A percentile compares a stretch with the other conserved stretches of the same genome.
These are phyloP conservation scores for Penicillium ucsense DNA, from an alignment of 495 filamentous ascomycete genomes.

Conservation along the genomic window DNA sequence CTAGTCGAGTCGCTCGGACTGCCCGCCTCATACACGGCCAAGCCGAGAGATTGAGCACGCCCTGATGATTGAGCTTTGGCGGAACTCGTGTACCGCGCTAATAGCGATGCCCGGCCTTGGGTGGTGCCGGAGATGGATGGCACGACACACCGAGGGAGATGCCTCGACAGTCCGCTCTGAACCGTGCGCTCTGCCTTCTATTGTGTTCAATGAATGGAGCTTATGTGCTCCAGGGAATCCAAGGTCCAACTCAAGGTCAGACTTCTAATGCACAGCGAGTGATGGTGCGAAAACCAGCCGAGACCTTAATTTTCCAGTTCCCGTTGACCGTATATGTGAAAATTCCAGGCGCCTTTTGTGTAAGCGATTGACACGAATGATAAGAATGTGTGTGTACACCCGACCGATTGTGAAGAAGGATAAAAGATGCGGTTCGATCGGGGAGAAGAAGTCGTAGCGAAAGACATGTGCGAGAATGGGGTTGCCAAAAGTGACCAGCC, in stretches of 20 bases:
- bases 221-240: conserved; percentile 14
- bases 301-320: conserved; percentile 22
- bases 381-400: conserved; percentile 27
- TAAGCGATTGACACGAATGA: conserved; percentile 42
- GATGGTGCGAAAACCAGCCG: conserved; percentile 29
- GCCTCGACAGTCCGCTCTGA: too few species aligned
- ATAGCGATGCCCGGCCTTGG: too few species aligned
- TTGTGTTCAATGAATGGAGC: conserved; percentile 31
- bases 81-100: too few species aligned
- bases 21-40: too few species aligned
- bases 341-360: conserved; percentile 30
- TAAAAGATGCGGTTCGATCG: conserved; percentile 25
- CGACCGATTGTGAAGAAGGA: conserved; percentile 26
- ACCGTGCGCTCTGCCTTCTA: conserved; percentile 16
- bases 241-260: conserved; percentile 9
- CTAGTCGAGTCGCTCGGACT: too few species aligned
- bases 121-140: too few species aligned
- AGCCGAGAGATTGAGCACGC: too few species aligned
- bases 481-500: conserved; percentile 12
- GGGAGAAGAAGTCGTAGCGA: conserved; percentile 29
- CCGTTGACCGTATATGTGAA: conserved; percentile 16
- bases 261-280: conserved; percentile 35
- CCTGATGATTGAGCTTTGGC: too few species aligned
- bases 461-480: conserved; percentile 30
- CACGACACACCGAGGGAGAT: too few species aligned